phyloP scores from a whole-genome alignment of 345 rosid species.

The Pugionium cornutum region DNA sequence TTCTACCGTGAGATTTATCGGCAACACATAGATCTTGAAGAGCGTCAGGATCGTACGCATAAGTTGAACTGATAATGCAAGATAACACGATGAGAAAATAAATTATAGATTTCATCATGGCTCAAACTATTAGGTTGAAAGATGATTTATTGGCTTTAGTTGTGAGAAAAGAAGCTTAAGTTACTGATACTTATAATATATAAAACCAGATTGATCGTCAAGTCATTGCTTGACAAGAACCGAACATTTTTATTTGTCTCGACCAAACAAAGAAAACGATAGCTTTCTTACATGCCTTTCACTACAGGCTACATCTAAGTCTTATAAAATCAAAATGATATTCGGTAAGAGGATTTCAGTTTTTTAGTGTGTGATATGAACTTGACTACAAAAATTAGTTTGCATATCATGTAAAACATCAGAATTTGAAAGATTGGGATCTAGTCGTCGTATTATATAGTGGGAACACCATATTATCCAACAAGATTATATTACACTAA shows the following conservation, averaged over 20 bases:
- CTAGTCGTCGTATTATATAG: too few species aligned
- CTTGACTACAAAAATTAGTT: too few species aligned
- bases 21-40: constrained; percentile 79
- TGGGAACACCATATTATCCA: too few species aligned
- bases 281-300: constrained; percentile 26
- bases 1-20: constrained; percentile 33
- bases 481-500: too few species aligned
- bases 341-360: background rate
- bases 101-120: constrained; percentile 23
- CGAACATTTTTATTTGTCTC: constrained; percentile 16
- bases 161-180: background rate
- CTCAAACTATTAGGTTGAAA: background rate
- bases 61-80: constrained; percentile 34
- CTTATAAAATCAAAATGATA: background rate
- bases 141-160: background rate
- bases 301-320: constrained; percentile 19
- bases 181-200: constrained; percentile 22
- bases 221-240: constrained; percentile 13
- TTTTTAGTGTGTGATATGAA: too few species aligned
- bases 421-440: too few species aligned
- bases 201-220: background rate
- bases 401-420: too few species aligned
- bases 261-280: constrained; percentile 34
- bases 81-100: constrained; percentile 15
- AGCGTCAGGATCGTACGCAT: constrained; percentile 59